Evolutionary conservation across 768 basidiomycete genomes (phyloP), one percentile per base, ranked within the genome.

Genomic region (Cyclocybe cylindracea): DNA sequence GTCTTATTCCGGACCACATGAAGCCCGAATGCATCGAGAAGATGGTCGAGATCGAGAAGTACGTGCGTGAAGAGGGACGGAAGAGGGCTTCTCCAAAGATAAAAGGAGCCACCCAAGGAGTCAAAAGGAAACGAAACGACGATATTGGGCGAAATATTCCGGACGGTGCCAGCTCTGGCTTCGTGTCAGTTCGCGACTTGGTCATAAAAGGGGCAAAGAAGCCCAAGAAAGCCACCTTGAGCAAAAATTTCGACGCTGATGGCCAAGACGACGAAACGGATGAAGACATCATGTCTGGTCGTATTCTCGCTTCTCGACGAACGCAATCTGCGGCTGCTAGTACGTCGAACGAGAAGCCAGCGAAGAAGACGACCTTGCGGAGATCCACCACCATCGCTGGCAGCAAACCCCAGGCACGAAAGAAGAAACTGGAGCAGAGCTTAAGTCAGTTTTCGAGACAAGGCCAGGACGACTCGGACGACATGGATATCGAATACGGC

Each of bases 11-110:
- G 0, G 82, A 79, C 35, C 78, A 90, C 55, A 69, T 87, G 56
- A 85, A 87, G 39, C 94, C 94, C 0, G 76, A 83, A 53, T 87
- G 84, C 58, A 68, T 92, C 33, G 90, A 95, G 70, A 87, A 86
- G 70, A 75, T 72, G 16, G 93, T 97, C 84, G 87, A 88, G 45
- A 89, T 94, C 36, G 82, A 87, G 59, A 80, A 84, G 56, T 86
- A 89, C 58, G 76, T 81, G 32, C 83, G 85, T 36, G 77, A 79
- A 55, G 72, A 76, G 38, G 66, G 62, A 70, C 66, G 50, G 77
- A 69, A 53, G 70, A 66, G 57, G 71, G 63, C 59, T 68, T 75
- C 48, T 53, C 67, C 24, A 58, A 70, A 48, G 68, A 70, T 38
- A 60, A 63, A 31, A 58, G 59, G 8, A 58, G 55, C 70, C 8